Evolutionary conservation across 2,329 filamentous ascomycete genomes (phyloP).

Genomic region (Fonsecaea pugnacius): DNA sequence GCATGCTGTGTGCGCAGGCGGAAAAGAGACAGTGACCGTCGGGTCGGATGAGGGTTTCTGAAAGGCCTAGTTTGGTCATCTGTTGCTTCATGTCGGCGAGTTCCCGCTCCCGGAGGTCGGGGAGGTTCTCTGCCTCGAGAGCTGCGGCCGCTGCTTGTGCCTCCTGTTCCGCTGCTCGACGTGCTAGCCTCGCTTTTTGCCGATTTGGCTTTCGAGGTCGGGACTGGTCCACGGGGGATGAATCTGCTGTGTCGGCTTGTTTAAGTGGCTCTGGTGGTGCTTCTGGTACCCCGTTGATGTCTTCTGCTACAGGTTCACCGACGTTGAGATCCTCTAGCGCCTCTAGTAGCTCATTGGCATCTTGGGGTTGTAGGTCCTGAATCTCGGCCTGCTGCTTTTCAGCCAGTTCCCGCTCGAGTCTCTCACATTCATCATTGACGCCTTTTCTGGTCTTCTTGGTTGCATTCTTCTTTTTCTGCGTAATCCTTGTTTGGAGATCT

Average conservation of each 20-base stretch:
- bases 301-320: slow-evolving; percentile 39
- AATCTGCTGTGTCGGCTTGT: slow-evolving; percentile 15
- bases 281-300: slow-evolving; percentile 33
- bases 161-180: slow-evolving; percentile 82
- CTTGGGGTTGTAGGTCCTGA: slow-evolving; percentile 31
- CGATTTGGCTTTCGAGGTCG: slow-evolving; percentile 77
- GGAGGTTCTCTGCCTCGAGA: slow-evolving; percentile 74
- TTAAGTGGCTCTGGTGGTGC: slow-evolving; percentile 19
- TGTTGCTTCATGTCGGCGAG: slow-evolving; percentile 69
- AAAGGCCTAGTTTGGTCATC: slow-evolving; percentile 67
- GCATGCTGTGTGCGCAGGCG: slow-evolving; percentile 82
- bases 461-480: slow-evolving; percentile 94
- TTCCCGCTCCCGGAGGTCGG: slow-evolving; percentile 73
- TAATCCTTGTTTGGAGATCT: slow-evolving; percentile 82
- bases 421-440: slow-evolving; percentile 68
- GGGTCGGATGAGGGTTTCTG: slow-evolving; percentile 78
- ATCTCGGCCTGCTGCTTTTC: slow-evolving; percentile 54
- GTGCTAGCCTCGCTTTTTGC: slow-evolving; percentile 86
- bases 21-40: slow-evolving; percentile 97
- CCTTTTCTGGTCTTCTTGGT: slow-evolving; percentile 78
- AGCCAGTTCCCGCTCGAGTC: slow-evolving; percentile 60
- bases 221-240: slow-evolving; percentile 24
- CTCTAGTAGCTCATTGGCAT: slow-evolving; percentile 27
- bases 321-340: slow-evolving; percentile 43
- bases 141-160: slow-evolving; percentile 70